Percentiles rank a stretch among this genome's conserved stretches.
Conservation (phyloP, 805 yeast genomes). For the Wilhelminamyces savonicus region DNA sequence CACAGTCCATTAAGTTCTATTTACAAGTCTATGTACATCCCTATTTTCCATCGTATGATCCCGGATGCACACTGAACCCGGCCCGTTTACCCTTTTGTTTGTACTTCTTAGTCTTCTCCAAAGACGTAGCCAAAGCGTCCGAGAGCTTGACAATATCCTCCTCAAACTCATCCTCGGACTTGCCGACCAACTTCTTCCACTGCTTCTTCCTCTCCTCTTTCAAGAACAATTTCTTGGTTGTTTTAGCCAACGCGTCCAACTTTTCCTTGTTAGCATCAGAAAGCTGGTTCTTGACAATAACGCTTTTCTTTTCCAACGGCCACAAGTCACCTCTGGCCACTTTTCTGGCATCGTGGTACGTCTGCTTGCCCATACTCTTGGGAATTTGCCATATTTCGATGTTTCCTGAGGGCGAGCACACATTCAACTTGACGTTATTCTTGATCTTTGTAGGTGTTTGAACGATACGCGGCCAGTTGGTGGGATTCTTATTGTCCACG, state of each 20-base stretch:
- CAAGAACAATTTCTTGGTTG: constrained; percentile 31
- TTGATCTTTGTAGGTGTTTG: constrained; percentile 69
- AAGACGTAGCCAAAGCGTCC: constrained; percentile 20
- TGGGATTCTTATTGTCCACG: constrained; percentile 12
- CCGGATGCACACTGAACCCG: constrained; percentile 15
- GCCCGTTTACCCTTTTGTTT: constrained; percentile 24
- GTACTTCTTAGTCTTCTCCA: constrained; percentile 29
- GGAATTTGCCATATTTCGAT: constrained; percentile 87
- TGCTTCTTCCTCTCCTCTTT: constrained; percentile 29
- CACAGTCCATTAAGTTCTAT: too few species aligned
- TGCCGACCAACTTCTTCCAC: constrained; percentile 22
- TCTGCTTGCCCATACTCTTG: constrained; percentile 64
- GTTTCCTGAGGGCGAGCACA: constrained; percentile 74
- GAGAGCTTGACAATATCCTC: constrained; percentile 17
- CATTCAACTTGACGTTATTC: constrained; percentile 73
- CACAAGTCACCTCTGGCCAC: constrained; percentile 80
- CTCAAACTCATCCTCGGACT: constrained; percentile 18
- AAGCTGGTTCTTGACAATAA: constrained; percentile 22
- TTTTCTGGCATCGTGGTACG: constrained; percentile 88
- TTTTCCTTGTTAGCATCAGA: constrained; percentile 25
- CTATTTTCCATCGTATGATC: constrained; percentile 9
- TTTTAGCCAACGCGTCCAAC: constrained; percentile 29
- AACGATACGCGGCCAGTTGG: constrained; percentile 68
- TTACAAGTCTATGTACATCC: background rate
- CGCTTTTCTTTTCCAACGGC: constrained; percentile 45